These are phyloP conservation scores for Naganishia friedmannii DNA, from an alignment of 768 basidiomycete species.

Conservation along the genomic window DNA sequence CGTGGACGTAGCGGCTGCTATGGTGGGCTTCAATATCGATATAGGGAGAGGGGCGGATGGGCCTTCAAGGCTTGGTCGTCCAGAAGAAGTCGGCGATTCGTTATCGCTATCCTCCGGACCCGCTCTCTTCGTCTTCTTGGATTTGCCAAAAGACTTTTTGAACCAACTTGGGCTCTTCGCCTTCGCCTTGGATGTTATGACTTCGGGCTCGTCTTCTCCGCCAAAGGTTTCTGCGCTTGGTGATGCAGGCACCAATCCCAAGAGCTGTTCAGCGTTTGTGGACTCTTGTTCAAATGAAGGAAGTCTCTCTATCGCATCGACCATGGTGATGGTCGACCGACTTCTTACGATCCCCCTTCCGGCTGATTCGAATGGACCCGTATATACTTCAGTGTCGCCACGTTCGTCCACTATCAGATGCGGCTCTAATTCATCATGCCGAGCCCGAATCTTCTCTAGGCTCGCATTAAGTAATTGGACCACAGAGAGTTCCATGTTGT, in stretches of 20 bases:
- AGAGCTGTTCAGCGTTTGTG: conserved; percentile 14
- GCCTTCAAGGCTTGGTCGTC: conserved; percentile 4
- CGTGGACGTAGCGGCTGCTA: no score
- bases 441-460: conserved; percentile 53
- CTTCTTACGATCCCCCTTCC: conserved; percentile 36
- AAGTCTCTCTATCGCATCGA: conserved; percentile 32
- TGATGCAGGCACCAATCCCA: conserved; percentile 26
- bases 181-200: conserved; percentile 17
- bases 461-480: conserved; percentile 52
- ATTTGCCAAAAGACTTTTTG: conserved; percentile 45
- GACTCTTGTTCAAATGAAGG: conserved; percentile 16
- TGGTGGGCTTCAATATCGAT: conserved; percentile 2
- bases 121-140: conserved; percentile 37
- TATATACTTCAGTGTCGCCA: conserved; percentile 6
- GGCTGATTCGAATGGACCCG: conserved; percentile 28
- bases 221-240: conserved; percentile 15
- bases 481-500: conserved; percentile 48
- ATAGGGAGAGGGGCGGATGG: neutral
- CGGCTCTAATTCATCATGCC: conserved; percentile 55
- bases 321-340: conserved; percentile 52
- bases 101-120: conserved; percentile 31
- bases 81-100: conserved; percentile 8
- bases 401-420: conserved; percentile 23
- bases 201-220: conserved; percentile 20
- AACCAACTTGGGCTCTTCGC: conserved; percentile 47